Percentiles rank a stretch among this genome's conserved stretches.
Evolutionary conservation across 2,329 filamentous ascomycete species (phyloP).

Genomic region (Diaporthe helianthi): DNA sequence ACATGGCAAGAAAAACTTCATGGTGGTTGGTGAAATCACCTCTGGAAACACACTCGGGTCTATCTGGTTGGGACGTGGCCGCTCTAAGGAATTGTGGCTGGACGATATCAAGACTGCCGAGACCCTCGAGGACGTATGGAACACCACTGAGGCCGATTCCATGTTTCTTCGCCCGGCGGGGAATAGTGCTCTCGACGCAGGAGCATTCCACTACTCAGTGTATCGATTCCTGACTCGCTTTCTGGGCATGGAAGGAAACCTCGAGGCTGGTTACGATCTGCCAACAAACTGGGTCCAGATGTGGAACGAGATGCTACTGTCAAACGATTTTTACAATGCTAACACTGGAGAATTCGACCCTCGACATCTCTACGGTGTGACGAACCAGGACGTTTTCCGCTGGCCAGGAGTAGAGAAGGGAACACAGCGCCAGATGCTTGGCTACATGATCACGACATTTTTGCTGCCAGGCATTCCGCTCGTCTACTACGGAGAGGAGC

Average conservation of each 20-base stretch:
- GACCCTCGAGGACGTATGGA: slow-evolving; percentile 31
- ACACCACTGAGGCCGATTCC: slow-evolving; percentile 32
- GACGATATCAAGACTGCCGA: slow-evolving; percentile 33
- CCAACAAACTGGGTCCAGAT: slow-evolving; percentile 51
- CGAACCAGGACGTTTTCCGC: slow-evolving; percentile 71
- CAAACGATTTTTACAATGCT: slow-evolving; percentile 66
- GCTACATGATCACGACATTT: slow-evolving; percentile 64
- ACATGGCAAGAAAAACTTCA: slow-evolving; percentile 68
- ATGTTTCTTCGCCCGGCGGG: slow-evolving; percentile 64
- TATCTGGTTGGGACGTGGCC: slow-evolving; percentile 67
- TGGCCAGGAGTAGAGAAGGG: slow-evolving; percentile 67
- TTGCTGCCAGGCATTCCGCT: slow-evolving; percentile 65
- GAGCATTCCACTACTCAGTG: slow-evolving; percentile 50
- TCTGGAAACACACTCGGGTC: slow-evolving; percentile 66
- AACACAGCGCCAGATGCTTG: slow-evolving; percentile 63
- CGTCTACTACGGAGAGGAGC: slow-evolving; percentile 65
- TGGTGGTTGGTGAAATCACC: slow-evolving; percentile 68
- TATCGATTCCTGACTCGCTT: slow-evolving; percentile 43
- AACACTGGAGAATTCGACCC: slow-evolving; percentile 69
- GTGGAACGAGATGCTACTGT: slow-evolving; percentile 63
- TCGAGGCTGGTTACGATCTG: slow-evolving; percentile 43
- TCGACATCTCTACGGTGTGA: slow-evolving; percentile 68
- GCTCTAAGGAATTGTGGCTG: slow-evolving; percentile 46
- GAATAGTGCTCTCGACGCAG: slow-evolving; percentile 53
- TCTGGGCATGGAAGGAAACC: slow-evolving; percentile 43